Base-by-base conservation (phyloP, 1,284 basidiomycete genomes). In the Ceratobasidium sp. region DNA sequence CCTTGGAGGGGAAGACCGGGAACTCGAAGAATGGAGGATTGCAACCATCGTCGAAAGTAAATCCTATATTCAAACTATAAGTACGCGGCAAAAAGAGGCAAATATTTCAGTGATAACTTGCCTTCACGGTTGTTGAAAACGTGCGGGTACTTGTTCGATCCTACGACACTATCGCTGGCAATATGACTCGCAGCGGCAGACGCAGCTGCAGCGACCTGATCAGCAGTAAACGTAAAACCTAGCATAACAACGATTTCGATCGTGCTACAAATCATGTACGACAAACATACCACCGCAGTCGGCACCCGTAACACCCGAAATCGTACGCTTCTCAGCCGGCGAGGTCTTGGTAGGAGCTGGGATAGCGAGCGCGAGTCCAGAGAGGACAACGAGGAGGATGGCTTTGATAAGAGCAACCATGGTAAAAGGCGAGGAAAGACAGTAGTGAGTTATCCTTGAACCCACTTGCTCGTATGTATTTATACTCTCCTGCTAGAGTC, bases 91-190 rank as follows among this genome's bases (percentile, higher is more conserved):
- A n/a, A 50, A n/a, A 50, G n/a, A 5, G 48, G 38, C 8, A 8
- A 38, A 38, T 3, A 8, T 8, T 38, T 20, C 23, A 35, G 16
- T 38, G 46, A 33, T 8, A 23, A 38, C 57, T 44, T 30, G 64
- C 71, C 62, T 48, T 75, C 73, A 30, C 62, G 46, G 62, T 75
- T 75, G 38, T 75, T 66, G 35, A 75, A 66, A 16, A 75, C 73
- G 50, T 75, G 73, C 12, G 73, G 73, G 41, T 75, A 75, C 12
- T 23, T 16, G 52, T 66, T 75, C 20, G 6, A 38, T 30, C 73
- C 73, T 27, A 75, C 73, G n/a, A 48, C 52, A 8, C 50, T 75
- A 12, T 60, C 50, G 16, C n/a, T n/a, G 18, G 62, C 46, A 33
- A 75, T 60, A n/a, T 35, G 73, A 14, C 18, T 38, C 10, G 48